Evolutionary conservation across 176 grass and related monocot species (phyloP), one percentile per base, ranked within the genome.

Genomic region (Melocanna baccifera): DNA sequence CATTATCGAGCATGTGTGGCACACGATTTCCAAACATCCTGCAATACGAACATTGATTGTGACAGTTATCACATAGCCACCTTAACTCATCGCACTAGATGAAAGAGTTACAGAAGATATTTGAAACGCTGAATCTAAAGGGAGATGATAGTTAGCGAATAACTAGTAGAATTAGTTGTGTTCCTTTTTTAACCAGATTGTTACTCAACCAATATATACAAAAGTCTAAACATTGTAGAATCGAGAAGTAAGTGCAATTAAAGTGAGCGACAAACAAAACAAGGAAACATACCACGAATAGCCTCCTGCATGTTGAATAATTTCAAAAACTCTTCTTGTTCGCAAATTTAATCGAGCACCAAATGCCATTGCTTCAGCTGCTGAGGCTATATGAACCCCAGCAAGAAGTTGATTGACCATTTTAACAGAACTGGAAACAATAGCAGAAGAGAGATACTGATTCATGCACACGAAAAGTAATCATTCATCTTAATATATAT

Each of bases 21-120:
- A 98, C 95, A 75, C 91, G 92, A 88, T 98, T 98, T 86, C 92
- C 95, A 93, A 98, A 95, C 95, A 98, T 98, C 95, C 92, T 98
- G 92, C 76, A 89, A 75, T 57, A 88, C 18, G 22, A 84, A 84
- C 16, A 84, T 73, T 47, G 28, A 30, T 43, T 66, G 12, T 72
- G 18, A 72, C 32, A 19, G 32, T 25, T 78, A 72, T 73, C 78
- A 66, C n/a, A 42, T 26, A 42, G 37, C 39, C 57, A 79, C 43
- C 29, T 71, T 57, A 86, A 73, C 26, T 79, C 62, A 19, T 76
- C 71, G 14, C 71, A 86, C 50, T 55, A 0, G 2, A 74, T 56
- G 48, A 52, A 79, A 73, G 30, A 80, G 43, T 41, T 80, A 28
- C 4, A 62, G 19, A 47, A 85, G 13, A 68, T 47, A 57, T 58